Conservation (phyloP, 331 rosid species). For the Stylosanthes scabra region DNA sequence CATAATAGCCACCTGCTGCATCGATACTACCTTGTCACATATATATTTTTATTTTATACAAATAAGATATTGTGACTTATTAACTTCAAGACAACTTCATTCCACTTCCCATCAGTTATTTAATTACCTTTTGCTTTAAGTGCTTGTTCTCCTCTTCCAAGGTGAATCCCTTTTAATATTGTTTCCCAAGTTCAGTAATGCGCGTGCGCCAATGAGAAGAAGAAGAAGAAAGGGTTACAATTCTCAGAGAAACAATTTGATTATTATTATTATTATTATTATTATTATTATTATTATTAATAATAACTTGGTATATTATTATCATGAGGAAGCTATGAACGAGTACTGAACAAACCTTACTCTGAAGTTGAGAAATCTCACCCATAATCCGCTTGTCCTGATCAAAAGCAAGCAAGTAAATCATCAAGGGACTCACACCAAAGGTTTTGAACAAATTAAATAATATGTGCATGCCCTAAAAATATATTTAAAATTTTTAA, state of each 20-base stretch:
- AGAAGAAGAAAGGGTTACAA: neutral
- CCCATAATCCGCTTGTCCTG: conserved; percentile 48
- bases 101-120: too few species aligned
- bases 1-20: conserved; percentile 47
- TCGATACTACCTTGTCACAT: neutral
- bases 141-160: conserved; percentile 54
- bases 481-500: too few species aligned
- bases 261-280: neutral
- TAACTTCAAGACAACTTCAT: too few species aligned
- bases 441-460: too few species aligned
- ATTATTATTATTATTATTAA: too few species aligned
- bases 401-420: too few species aligned
- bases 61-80: too few species aligned
- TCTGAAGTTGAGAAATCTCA: conserved; percentile 49
- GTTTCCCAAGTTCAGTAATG: conserved; percentile 1
- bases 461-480: too few species aligned
- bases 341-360: conserved; percentile 46
- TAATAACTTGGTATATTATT: neutral
- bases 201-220: neutral
- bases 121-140: conserved; percentile 43
- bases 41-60: too few species aligned
- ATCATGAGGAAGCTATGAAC: neutral
- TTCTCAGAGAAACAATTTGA: neutral
- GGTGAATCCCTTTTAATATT: conserved; percentile 46
- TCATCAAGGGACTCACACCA: too few species aligned